phyloP scores from a whole-genome alignment of 2,329 filamentous ascomycete species.

The Trichophaea hybrida region DNA sequence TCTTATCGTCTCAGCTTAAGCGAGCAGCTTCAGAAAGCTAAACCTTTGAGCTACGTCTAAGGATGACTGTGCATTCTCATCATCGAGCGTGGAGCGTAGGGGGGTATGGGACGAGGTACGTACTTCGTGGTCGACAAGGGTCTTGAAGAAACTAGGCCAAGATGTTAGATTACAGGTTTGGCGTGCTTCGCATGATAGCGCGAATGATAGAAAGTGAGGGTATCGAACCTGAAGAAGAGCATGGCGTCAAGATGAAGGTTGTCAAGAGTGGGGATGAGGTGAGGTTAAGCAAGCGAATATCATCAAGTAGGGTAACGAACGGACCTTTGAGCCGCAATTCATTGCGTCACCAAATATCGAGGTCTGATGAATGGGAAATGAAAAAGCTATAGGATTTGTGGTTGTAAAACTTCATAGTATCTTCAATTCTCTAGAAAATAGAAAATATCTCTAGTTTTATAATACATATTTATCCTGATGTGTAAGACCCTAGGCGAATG shows the following conservation, averaged over 20 bases:
- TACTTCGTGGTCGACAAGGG: constrained; percentile 57
- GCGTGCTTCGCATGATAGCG: neutral
- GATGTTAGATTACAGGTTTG: neutral
- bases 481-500: too few relatives aligned
- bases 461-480: too few relatives aligned
- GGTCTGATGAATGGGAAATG: too few relatives aligned
- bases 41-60: neutral
- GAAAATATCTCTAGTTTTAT: too few relatives aligned
- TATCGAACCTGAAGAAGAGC: constrained; percentile 32
- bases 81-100: constrained; percentile 35
- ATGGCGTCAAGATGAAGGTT: constrained; percentile 3
- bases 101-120: neutral
- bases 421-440: too few relatives aligned
- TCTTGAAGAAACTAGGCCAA: constrained; percentile 75
- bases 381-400: too few relatives aligned
- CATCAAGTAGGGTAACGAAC: too few relatives aligned
- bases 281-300: too few relatives aligned
- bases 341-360: too few relatives aligned
- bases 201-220: neutral
- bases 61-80: constrained; percentile 4
- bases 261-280: too few relatives aligned
- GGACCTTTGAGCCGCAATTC: too few relatives aligned
- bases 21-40: neutral
- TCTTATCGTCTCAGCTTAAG: neutral
- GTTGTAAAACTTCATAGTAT: too few relatives aligned